Conservation (phyloP, 768 basidiomycete species). For the Calocera cornea region DNA sequence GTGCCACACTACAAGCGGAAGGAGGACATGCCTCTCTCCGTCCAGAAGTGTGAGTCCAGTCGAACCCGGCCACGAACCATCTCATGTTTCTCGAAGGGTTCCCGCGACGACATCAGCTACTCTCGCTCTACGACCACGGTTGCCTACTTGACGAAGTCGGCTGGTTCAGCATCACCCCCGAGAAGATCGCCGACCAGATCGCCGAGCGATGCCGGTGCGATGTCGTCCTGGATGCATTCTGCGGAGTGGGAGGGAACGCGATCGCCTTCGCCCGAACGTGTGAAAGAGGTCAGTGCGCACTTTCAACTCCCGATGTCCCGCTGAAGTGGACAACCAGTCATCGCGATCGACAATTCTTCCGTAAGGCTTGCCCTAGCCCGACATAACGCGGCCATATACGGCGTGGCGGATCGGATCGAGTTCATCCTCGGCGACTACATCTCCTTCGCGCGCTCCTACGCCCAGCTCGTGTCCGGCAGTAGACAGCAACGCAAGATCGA, state of each 20-base stretch:
- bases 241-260: conserved; percentile 93
- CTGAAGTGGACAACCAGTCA: conserved; percentile 41
- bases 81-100: conserved; percentile 46
- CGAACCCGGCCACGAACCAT: background rate
- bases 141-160: conserved; percentile 87
- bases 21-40: background rate
- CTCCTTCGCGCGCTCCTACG: conserved; percentile 52
- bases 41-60: background rate
- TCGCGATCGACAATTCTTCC: conserved; percentile 80
- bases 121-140: conserved; percentile 66
- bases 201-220: conserved; percentile 82
- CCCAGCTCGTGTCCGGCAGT: conserved; percentile 18
- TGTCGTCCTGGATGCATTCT: conserved; percentile 84
- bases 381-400: conserved; percentile 88
- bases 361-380: conserved; percentile 76
- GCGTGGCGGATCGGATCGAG: conserved; percentile 88
- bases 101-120: conserved; percentile 65
- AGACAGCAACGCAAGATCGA: conserved; percentile 48
- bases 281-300: conserved; percentile 53
- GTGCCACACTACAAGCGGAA: background rate
- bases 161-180: conserved; percentile 97
- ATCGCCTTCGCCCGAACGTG: conserved; percentile 96
- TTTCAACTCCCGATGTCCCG: background rate
- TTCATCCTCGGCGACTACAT: conserved; percentile 82
- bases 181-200: conserved; percentile 81